phyloP scores from a whole-genome alignment of 2,329 filamentous ascomycete genomes.

The Fusarium buharicum region DNA sequence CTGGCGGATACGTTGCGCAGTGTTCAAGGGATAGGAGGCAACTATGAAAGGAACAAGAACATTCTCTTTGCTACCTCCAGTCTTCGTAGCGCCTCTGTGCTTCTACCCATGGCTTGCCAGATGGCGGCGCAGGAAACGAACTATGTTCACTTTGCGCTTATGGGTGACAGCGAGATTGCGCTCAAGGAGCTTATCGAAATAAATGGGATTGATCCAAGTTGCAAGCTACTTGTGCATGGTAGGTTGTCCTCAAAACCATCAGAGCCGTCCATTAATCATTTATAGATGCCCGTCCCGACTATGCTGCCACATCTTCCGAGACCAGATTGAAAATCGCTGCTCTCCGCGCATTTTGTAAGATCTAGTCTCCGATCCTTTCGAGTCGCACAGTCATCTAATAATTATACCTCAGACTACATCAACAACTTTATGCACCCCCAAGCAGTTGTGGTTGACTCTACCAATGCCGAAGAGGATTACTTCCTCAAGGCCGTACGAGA shows the following conservation, averaged over 20 bases:
- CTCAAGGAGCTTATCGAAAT: constrained; percentile 76
- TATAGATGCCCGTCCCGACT: constrained; percentile 80
- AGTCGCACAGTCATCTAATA: constrained; percentile 17
- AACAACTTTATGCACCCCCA: constrained; percentile 80
- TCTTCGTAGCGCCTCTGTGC: constrained; percentile 74
- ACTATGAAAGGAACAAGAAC: constrained; percentile 68
- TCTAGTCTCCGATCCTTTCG: constrained; percentile 7
- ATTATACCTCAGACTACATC: constrained; percentile 66
- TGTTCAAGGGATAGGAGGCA: constrained; percentile 65
- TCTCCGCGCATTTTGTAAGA: constrained; percentile 70
- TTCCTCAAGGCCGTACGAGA: constrained; percentile 70
- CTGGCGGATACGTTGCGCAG: constrained; percentile 72
- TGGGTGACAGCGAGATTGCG: constrained; percentile 77
- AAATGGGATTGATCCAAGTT: constrained; percentile 80
- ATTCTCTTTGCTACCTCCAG: constrained; percentile 83
- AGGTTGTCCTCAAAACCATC: constrained; percentile 23
- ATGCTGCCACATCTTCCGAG: constrained; percentile 74
- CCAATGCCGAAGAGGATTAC: constrained; percentile 72
- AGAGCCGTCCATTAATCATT: constrained; percentile 26
- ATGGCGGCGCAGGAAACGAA: constrained; percentile 78
- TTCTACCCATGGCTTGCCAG: constrained; percentile 86
- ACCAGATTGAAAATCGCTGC: constrained; percentile 73
- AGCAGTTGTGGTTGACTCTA: constrained; percentile 77
- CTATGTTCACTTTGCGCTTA: constrained; percentile 82
- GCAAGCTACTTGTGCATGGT: constrained; percentile 72